These are phyloP conservation scores for Talaromyces rugulosus DNA, from an alignment of 2,329 filamentous ascomycete species.

Conservation along the genomic window DNA sequence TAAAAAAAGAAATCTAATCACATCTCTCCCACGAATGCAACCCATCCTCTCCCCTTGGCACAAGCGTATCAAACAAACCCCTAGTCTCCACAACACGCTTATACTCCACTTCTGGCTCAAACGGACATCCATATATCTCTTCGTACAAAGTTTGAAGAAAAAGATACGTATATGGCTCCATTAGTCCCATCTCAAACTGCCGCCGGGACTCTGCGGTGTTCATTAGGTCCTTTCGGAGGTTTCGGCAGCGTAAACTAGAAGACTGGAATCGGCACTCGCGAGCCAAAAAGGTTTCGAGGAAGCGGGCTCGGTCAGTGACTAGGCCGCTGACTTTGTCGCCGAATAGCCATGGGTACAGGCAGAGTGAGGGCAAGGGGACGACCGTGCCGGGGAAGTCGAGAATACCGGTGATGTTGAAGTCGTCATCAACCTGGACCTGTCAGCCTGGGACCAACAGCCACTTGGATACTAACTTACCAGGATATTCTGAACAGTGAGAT, in stretches of 20 bases:
- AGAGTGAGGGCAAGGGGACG: slow-evolving; percentile 13
- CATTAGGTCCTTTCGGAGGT: slow-evolving; percentile 1
- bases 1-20: neutral
- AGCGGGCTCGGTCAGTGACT: neutral
- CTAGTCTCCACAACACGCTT: slow-evolving; percentile 2
- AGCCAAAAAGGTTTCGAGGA: neutral
- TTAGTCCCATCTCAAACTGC: neutral
- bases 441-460: neutral
- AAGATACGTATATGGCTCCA: neutral
- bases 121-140: neutral
- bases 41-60: neutral
- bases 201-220: neutral
- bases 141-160: neutral
- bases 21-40: slow-evolving; percentile 3
- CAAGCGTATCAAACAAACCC: neutral
- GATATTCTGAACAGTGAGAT: slow-evolving; percentile 3
- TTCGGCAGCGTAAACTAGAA: neutral
- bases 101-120: slow-evolving; percentile 1
- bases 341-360: slow-evolving; percentile 1
- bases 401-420: slow-evolving; percentile 15
- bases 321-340: neutral
- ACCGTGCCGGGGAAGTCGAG: slow-evolving; percentile 15
- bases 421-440: slow-evolving; percentile 12
- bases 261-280: neutral
- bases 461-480: neutral